Evolutionary conservation across 23 red algal genomes (phyloP).

Genomic region (Chondrus crispus): DNA sequence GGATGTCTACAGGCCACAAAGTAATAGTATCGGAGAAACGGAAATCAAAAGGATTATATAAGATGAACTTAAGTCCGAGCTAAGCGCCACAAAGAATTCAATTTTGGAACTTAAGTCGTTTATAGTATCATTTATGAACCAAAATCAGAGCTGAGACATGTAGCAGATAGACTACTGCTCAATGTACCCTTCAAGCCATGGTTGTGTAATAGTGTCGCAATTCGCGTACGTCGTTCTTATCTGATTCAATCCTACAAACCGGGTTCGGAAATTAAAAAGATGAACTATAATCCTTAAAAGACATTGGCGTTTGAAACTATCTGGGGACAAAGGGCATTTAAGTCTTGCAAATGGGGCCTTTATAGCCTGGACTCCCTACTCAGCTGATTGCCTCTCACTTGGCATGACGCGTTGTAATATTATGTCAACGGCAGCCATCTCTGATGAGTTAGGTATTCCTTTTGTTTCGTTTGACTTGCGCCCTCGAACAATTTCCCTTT

Average conservation of each 20-base stretch:
- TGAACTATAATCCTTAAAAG: not conserved
- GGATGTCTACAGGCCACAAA: no score
- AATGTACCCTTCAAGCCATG: not conserved
- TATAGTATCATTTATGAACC: no score
- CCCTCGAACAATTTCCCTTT: not conserved
- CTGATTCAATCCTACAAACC: not conserved
- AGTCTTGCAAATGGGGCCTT: not conserved
- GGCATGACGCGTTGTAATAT: constrained; percentile 8
- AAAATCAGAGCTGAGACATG: no score
- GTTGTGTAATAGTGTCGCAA: not conserved
- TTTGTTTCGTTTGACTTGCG: constrained; percentile 1
- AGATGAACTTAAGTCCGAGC: not conserved
- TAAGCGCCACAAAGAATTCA: no score
- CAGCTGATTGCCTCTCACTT: constrained; percentile 5
- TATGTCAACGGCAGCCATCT: not conserved
- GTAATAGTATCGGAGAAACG: not conserved
- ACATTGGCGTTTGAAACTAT: not conserved
- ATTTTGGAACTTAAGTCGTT: no score
- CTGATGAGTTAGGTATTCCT: not conserved
- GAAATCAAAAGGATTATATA: not conserved
- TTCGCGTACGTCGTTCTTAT: not conserved
- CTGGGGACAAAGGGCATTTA: not conserved
- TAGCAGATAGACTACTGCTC: no score
- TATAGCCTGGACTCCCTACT: not conserved
- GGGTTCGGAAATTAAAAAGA: not conserved